phyloP scores from a whole-genome alignment of 2,329 filamentous ascomycete species.

The Xylaria sp. region DNA sequence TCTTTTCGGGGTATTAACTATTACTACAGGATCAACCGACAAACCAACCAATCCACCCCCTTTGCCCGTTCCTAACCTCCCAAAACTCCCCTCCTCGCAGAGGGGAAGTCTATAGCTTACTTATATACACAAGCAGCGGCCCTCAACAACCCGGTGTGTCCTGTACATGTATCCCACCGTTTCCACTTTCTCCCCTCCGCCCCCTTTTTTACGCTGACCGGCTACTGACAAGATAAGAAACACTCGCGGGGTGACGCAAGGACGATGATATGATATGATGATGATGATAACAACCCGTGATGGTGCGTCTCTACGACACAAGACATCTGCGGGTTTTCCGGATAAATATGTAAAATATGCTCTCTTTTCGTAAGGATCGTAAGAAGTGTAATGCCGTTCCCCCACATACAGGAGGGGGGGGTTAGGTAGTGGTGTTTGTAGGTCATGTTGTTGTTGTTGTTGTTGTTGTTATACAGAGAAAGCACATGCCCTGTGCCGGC shows the following conservation, averaged over 20 bases:
- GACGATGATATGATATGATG: too few species aligned
- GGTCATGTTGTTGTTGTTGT: slow-evolving; percentile 23
- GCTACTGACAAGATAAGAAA: neutral
- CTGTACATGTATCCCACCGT: neutral
- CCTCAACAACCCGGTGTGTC: neutral
- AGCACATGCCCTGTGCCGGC: slow-evolving; percentile 14
- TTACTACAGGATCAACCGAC: slow-evolving; percentile 30
- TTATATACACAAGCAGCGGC: neutral
- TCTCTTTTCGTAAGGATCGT: slow-evolving; percentile 63
- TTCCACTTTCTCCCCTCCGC: neutral
- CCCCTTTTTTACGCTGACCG: too few species aligned
- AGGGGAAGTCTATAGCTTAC: neutral
- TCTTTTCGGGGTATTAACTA: slow-evolving; percentile 36
- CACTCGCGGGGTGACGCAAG: neutral
- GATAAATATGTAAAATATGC: slow-evolving; percentile 38
- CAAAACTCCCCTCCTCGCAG: slow-evolving; percentile 10
- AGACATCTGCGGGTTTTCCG: slow-evolving; percentile 26
- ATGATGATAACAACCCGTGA: slow-evolving; percentile 11
- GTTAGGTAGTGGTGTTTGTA: slow-evolving; percentile 35
- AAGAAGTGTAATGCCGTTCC: slow-evolving; percentile 43
- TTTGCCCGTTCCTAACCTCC: slow-evolving; percentile 16
- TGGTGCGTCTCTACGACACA: slow-evolving; percentile 11
- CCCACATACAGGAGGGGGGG: neutral
- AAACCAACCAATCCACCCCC: neutral
- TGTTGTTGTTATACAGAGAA: slow-evolving; percentile 21